Evolutionary conservation across 2,329 filamentous ascomycete species (phyloP), one percentile per base, ranked within the genome.

Genomic region (Corinectria fuckeliana): DNA sequence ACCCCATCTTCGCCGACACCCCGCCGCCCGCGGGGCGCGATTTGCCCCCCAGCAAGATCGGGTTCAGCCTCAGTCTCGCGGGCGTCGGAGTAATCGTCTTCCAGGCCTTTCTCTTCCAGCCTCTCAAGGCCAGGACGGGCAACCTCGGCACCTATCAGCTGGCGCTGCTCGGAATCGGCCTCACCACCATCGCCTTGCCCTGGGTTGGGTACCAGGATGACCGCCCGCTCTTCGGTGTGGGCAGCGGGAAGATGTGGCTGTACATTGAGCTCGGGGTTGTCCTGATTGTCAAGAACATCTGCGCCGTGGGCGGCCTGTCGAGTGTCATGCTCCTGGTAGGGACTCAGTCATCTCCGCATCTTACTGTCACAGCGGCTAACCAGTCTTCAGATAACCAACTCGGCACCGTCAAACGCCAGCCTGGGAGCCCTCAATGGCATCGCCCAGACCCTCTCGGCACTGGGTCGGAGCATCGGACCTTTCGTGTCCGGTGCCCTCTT

Each of bases 381-480:
- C 3, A 2, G 11, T 3, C 2, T 36, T 0, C 18, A 94, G 91
- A 93, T 99, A 66, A 98, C 93, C 34, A 99, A 99, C 70, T 96
- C 91, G 1, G 92, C 93, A 0, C 91, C 93, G 0, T 92, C 93
- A 7, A 86, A 94, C 74, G 88, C 90, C 5, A 93, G 91, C 0
- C 84, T 99, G 0, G 95, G 95, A 3, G 93, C 92, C 0, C 82
- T 99, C 23, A 97, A 99, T 71, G 95, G 95, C 9, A 85, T 98
- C 28, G 95, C 95, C 0, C 95, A 99, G 76, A 97, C 93, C 0
- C 86, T 99, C 0, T 96, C 92, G 0, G 95, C 95, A 0, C 92
- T 91, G 0, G 95, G 95, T 8, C 88, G 95, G 60, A 93, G 93
- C 41, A 85, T 92, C 0, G 95, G 95, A 0, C 95, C 95, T 0